Evolutionary conservation across 75 land plant species (phyloP).

Genomic region (Sequoia sempervirens): DNA sequence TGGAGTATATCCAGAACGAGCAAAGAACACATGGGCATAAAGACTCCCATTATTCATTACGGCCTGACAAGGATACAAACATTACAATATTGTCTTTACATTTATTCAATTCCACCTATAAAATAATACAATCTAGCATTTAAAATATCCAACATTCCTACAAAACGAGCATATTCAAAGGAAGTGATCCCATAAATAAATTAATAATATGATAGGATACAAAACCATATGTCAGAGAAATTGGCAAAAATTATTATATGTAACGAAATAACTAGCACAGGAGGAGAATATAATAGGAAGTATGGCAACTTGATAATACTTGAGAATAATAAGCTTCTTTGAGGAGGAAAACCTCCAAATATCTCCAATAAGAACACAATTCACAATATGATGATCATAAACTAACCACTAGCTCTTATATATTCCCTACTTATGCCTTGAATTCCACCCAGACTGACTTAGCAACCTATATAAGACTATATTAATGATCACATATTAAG

Average conservation of each 20-base stretch:
- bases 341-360: too few relatives aligned
- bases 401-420: too few relatives aligned
- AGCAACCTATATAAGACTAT: too few relatives aligned
- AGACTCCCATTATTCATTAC: constrained; percentile 77
- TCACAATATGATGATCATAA: too few relatives aligned
- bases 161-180: background rate
- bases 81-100: background rate
- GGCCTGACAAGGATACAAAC: constrained; percentile 28
- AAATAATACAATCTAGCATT: background rate
- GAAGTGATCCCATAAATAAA: background rate
- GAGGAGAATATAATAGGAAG: too few relatives aligned
- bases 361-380: too few relatives aligned
- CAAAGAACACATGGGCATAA: constrained; percentile 90
- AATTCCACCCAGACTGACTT: too few relatives aligned
- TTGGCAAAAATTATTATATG: background rate
- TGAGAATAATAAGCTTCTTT: too few relatives aligned
- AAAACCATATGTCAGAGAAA: background rate
- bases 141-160: background rate
- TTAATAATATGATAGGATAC: background rate
- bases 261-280: too few relatives aligned
- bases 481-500: too few relatives aligned
- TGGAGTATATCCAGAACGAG: constrained; percentile 87
- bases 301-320: too few relatives aligned
- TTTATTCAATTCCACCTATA: background rate
- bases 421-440: too few relatives aligned